These are phyloP conservation scores for Chlamydomonas reinhardtii DNA, from an alignment of 163 green algal genomes.

Conservation along the genomic window DNA sequence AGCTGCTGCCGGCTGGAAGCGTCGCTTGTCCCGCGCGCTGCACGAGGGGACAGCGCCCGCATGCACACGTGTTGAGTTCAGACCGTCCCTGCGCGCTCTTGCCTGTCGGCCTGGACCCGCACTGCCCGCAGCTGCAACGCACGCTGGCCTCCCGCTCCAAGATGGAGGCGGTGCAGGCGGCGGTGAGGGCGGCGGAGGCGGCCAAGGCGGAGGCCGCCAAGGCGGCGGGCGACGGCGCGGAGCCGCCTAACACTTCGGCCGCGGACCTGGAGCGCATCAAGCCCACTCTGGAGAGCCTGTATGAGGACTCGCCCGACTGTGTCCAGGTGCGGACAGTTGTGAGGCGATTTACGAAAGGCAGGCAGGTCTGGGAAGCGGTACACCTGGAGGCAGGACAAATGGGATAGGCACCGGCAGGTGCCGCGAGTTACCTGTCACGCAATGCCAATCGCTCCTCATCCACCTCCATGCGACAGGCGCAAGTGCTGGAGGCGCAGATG, in stretches of 20 bases:
- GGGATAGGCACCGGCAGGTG: too few species aligned
- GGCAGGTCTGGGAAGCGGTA: too few species aligned
- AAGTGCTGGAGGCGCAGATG: conserved; percentile 52
- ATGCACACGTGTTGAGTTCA: too few species aligned
- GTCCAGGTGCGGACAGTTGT: conserved; percentile 19
- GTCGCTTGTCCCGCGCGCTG: too few species aligned
- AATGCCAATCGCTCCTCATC: too few species aligned
- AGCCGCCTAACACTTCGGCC: background rate
- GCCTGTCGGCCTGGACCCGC: background rate
- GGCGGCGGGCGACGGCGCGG: background rate
- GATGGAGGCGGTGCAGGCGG: conserved; percentile 13
- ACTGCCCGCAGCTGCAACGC: conserved; percentile 15
- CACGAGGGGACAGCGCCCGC: too few species aligned
- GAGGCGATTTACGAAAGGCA: too few species aligned
- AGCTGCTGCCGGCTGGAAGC: background rate
- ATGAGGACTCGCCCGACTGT: conserved; percentile 45
- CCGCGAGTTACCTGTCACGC: background rate
- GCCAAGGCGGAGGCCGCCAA: background rate
- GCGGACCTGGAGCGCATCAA: conserved; percentile 22
- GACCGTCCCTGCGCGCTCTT: too few species aligned
- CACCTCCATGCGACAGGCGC: conserved; percentile 9
- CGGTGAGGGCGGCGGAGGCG: background rate
- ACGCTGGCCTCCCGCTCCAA: background rate
- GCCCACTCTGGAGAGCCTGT: conserved; percentile 49
- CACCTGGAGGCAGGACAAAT: too few species aligned